Evolutionary conservation across 768 basidiomycete genomes (phyloP), one percentile per base, ranked within the genome.

Genomic region (Leucocoprinus birnbaumii): DNA sequence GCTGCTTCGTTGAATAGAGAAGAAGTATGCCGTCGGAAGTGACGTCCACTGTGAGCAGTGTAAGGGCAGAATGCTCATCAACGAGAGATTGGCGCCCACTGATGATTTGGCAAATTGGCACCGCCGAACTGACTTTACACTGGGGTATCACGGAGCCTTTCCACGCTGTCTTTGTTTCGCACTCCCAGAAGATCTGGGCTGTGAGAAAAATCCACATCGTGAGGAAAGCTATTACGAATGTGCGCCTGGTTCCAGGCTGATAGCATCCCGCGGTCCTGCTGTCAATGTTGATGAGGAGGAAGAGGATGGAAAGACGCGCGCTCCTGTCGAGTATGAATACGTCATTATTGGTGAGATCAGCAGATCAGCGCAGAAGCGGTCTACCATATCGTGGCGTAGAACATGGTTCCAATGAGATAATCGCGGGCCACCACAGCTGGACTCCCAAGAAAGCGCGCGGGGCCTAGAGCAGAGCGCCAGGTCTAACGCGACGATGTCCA

Each of bases 261-360:
- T 31, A 46, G 3, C 16, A 41, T 18, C 74, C 74, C 48, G 77
- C 75, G 59, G 82, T 71, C 35, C 82, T 77, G 52, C n/a, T n/a
- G 81, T 75, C 54, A 83, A 72, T n/a, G n/a, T n/a, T n/a, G n/a
- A n/a, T n/a, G n/a, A n/a, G n/a, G 5, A 80, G 80, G 65, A 79
- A 80, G 11, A 55, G 35, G 24, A 55, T 55, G 24, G 53, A 55
- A 10, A 55, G 38, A 24, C 31, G 31, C 31, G 31, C 31, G 11
- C 31, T 5, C 31, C 31, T 31, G 31, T 31, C 6, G 11, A 31
- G 11, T 5, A 5, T 31, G 31, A 5, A 5, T 11, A 11, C 31
- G 11, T 31, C 31, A 31, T 31, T 11, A 31, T 31, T n/a, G 31
- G 11, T 5, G 11, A 31, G 31, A 31, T 31, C 31, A 31, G 11